Evolutionary conservation across 148 eudicot genomes (phyloP).

Genomic region (Pouteria glomerata): DNA sequence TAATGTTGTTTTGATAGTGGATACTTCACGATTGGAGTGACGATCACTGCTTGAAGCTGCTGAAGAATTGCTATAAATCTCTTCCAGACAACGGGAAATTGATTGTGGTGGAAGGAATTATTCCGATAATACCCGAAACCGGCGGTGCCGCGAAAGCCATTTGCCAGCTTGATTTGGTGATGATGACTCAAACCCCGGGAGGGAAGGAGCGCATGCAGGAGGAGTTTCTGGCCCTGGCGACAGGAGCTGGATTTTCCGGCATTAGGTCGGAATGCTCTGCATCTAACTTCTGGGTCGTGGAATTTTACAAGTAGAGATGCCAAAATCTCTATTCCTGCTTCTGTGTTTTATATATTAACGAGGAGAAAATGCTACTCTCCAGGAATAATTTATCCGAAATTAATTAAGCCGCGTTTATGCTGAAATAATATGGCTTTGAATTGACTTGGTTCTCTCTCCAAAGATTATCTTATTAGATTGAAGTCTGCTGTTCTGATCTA

Average conservation of each 20-base stretch:
- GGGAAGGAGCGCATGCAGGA: conserved; percentile 28
- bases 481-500: no score
- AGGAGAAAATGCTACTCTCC: no score
- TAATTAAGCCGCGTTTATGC: no score
- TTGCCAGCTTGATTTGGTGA: conserved; percentile 24
- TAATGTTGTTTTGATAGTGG: conserved; percentile 22
- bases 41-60: conserved; percentile 31
- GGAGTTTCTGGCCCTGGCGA: conserved; percentile 27
- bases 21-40: conserved; percentile 49
- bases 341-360: no score
- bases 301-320: conserved; percentile 9
- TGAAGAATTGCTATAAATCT: conserved; percentile 33
- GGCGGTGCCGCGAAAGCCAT: conserved; percentile 10
- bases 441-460: no score
- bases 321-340: no score
- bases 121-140: conserved; percentile 16
- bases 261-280: conserved; percentile 18
- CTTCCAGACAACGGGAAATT: conserved; percentile 34
- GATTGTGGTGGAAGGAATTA: conserved; percentile 30
- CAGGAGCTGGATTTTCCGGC: conserved; percentile 20
- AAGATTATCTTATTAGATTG: no score
- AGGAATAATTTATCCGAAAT: no score
- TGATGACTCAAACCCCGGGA: conserved; percentile 34
- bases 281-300: conserved; percentile 31
- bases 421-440: no score